phyloP scores from a whole-genome alignment of 139 green algal species.

The Closterium sp. region DNA sequence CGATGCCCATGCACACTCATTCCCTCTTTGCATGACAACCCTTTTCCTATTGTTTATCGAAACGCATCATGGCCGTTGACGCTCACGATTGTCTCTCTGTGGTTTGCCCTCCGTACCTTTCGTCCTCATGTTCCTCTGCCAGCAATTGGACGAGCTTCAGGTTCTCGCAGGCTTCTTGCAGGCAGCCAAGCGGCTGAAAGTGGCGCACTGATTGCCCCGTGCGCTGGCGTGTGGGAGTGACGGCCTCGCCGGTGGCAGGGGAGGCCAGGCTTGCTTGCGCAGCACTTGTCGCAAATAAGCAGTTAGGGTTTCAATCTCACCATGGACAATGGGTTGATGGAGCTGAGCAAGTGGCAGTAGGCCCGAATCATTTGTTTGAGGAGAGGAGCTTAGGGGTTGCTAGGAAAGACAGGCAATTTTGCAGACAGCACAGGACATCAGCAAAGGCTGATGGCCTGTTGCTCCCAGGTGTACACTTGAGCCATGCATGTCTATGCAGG shows the following conservation, averaged over 20 bases:
- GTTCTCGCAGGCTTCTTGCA: background rate
- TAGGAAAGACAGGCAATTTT: background rate
- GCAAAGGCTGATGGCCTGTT: background rate
- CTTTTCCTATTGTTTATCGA: background rate
- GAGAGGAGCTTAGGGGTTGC: background rate
- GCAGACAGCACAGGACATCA: background rate
- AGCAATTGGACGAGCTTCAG: slow-evolving; percentile 4
- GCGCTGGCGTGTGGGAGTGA: too few species aligned
- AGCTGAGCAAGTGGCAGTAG: background rate
- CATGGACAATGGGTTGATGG: background rate
- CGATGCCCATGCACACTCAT: too few species aligned
- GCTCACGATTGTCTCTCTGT: background rate
- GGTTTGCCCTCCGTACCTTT: too few species aligned
- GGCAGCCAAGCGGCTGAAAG: background rate
- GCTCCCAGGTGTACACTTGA: background rate
- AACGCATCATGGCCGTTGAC: background rate
- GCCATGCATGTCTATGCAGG: background rate
- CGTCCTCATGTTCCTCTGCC: background rate
- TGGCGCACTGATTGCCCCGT: background rate
- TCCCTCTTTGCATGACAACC: too few species aligned
- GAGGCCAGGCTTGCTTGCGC: background rate
- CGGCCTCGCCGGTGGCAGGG: too few species aligned
- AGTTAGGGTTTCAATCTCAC: background rate
- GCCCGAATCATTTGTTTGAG: background rate
- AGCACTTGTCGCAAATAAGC: background rate